Evolutionary conservation across 495 filamentous ascomycete species (phyloP), one percentile per base, ranked within the genome.

Genomic region (Hypoxylon rickii): DNA sequence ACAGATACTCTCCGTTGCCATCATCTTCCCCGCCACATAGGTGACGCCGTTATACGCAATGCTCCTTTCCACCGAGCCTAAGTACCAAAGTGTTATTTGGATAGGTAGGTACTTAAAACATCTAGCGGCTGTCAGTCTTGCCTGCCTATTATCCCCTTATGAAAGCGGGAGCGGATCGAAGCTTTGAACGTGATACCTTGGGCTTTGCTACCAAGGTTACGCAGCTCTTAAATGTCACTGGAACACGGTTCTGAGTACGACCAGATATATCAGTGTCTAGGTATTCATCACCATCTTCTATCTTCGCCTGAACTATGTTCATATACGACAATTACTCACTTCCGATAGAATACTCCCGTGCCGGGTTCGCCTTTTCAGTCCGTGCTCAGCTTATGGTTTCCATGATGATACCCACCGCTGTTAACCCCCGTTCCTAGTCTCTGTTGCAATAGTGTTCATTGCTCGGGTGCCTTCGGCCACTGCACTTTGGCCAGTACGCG

Each of bases 261-360:
- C 77, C 17, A 80, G 85, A 47, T 84, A 82, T 17, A 82, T 86
- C 52, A 76, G 87, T 68, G 79, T 87, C 7, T 87, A 86, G 51
- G 86, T 83, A 7, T 76, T 86, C 43, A 84, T 56, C 39, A 57
- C 46, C 16, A 43, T 59, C 21, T 55, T 64, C 29, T 49, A 45
- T 32, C 55, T 51, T 22, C 50, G 41, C 4, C 55, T 55, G n/a
- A 51, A 21, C 47, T 58, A 58, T 31, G 56, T 53, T 38, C 54
- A 43, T 4, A 42, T 49, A n/a, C 3, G 44, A 44, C 17, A 12
- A 36, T 21, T 31, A 7, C 19, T 11, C 22, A 19, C 2, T 15
- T 38, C 17, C 12, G 1, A 6, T 24, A 24, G 18, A 5, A 36
- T 15, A n/a, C 3, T 7, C 11, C 26, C 39, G 1, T 7, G 22